phyloP scores from a whole-genome alignment of 129 eudicot species.

The Helianthus annuus region HanXRQr2.0-SUNRISE NC_035435.2:144553740-144554239 shows the following conservation, averaged over 20 bases:
- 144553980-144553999: neutral
- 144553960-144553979: neutral
- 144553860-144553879: no score
- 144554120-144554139: slow-evolving; percentile 91
- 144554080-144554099: slow-evolving; percentile 61
- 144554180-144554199: slow-evolving; percentile 65
- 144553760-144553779: no score
- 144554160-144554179: slow-evolving; percentile 51
- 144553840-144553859: no score
- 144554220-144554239: slow-evolving; percentile 75
- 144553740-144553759: no score
- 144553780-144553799: no score
- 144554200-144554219: slow-evolving; percentile 59
- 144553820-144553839: no score
- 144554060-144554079: slow-evolving; percentile 26
- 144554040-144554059: slow-evolving; percentile 2
- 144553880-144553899: no score
- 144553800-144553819: no score
- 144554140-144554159: slow-evolving; percentile 50
- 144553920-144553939: no score
- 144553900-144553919: no score
- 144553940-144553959: no score
- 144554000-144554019: slow-evolving; percentile 24
- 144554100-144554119: slow-evolving; percentile 50
- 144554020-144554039: slow-evolving; percentile 35